Conservation (phyloP, 768 basidiomycete species). For the Leccinum variicolor region DNA sequence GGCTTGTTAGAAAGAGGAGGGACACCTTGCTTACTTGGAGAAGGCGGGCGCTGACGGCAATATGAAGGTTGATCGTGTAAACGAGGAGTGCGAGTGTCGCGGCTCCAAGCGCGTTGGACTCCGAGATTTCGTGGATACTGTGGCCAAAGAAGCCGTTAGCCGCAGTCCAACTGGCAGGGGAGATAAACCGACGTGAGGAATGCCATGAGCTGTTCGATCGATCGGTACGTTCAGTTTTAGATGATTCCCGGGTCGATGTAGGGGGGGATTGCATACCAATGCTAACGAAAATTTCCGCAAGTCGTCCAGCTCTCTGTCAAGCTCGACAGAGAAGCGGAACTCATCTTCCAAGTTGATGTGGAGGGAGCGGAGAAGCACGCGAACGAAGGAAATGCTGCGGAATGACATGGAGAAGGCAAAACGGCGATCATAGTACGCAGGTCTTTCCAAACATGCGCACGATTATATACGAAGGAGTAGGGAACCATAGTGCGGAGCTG, state of each 20-base stretch:
- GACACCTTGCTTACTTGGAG: conserved; percentile 13
- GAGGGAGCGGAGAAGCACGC: neutral
- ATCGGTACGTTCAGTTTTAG: neutral
- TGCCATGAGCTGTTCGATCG: conserved; percentile 20
- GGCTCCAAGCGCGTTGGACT: conserved; percentile 14
- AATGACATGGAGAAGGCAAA: conserved; percentile 9
- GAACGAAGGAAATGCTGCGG: neutral
- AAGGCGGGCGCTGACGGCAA: conserved; percentile 12
- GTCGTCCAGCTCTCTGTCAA: conserved; percentile 20
- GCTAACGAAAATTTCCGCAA: conserved; percentile 20
- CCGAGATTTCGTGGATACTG: conserved; percentile 23
- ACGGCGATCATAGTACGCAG: neutral
- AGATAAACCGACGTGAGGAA: conserved; percentile 24
- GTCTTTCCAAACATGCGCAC: neutral
- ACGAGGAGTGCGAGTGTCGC: conserved; percentile 26
- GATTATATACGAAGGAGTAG: conserved; percentile 9
- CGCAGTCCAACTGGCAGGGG: neutral
- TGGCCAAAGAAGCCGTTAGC: neutral
- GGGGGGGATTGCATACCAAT: conserved; percentile 11
- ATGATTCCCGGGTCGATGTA: neutral
- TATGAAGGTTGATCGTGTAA: conserved; percentile 30
- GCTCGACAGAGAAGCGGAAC: conserved; percentile 7
- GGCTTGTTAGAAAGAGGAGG: neutral
- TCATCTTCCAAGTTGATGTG: conserved; percentile 1
- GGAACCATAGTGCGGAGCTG: neutral